phyloP scores from a whole-genome alignment of 306 rosid genomes.

The Cucurbita argyrosperma region DNA sequence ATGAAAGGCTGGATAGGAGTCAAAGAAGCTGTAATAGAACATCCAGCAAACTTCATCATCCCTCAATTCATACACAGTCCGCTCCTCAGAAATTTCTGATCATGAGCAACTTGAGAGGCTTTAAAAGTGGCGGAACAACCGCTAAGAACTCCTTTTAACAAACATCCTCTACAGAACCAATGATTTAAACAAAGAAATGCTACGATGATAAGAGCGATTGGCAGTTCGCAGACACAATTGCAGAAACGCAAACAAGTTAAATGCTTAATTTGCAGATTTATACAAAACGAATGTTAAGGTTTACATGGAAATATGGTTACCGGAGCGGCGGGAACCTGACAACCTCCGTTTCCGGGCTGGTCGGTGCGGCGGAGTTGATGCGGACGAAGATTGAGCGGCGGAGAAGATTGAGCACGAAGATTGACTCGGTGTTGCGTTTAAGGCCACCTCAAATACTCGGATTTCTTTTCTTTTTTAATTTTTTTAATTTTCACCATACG shows the following conservation, averaged over 20 bases:
- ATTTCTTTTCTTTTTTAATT: no score
- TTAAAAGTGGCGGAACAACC: neutral
- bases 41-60: slow-evolving; percentile 54
- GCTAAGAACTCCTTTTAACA: neutral
- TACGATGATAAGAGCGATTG: neutral
- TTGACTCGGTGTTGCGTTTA: neutral
- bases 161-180: neutral
- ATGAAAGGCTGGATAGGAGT: slow-evolving; percentile 28
- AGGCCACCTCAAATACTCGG: neutral
- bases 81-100: slow-evolving; percentile 18
- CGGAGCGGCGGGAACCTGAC: neutral
- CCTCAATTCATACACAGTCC: slow-evolving; percentile 25
- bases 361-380: neutral
- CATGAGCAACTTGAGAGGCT: slow-evolving; percentile 11
- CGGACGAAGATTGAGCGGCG: neutral
- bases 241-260: neutral
- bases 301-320: slow-evolving; percentile 14
- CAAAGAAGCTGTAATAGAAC: slow-evolving; percentile 32
- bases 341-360: neutral
- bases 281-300: neutral
- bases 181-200: neutral
- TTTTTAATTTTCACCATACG: no score
- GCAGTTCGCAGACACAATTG: neutral
- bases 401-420: neutral
- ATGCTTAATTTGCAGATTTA: neutral